Percentiles rank a stretch among this genome's conserved stretches.
These are phyloP conservation scores for Aspergillus ochraceus DNA, from an alignment of 2,329 filamentous ascomycete species.

Conservation along the genomic window DNA sequence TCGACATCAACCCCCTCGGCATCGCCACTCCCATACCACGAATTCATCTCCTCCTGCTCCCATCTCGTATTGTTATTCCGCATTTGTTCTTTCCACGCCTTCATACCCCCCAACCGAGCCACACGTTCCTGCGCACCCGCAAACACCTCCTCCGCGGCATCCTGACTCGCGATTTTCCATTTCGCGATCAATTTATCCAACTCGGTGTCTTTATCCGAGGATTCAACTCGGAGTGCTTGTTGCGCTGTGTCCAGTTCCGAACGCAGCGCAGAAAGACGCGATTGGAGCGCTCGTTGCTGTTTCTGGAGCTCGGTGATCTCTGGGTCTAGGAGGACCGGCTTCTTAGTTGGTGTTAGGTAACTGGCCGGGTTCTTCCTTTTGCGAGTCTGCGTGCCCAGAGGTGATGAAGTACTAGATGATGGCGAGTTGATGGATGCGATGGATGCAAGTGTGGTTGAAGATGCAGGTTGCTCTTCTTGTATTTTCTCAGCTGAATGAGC, in stretches of 20 bases:
- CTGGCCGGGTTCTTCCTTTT: slow-evolving; percentile 9
- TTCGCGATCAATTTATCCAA: slow-evolving; percentile 57
- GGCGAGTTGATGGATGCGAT: background rate
- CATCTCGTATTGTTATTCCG: slow-evolving; percentile 47
- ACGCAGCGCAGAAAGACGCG: slow-evolving; percentile 32
- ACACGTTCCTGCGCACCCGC: slow-evolving; percentile 60
- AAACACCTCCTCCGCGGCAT: slow-evolving; percentile 69
- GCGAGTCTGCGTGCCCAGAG: slow-evolving; percentile 2
- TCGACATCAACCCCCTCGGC: slow-evolving; percentile 34
- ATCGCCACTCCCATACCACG: slow-evolving; percentile 36
- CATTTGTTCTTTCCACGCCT: slow-evolving; percentile 54
- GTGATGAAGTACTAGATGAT: background rate
- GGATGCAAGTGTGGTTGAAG: background rate
- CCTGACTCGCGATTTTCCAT: slow-evolving; percentile 62
- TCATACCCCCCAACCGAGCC: slow-evolving; percentile 62
- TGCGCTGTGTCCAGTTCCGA: slow-evolving; percentile 50
- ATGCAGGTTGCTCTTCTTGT: background rate
- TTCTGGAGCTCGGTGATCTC: slow-evolving; percentile 36
- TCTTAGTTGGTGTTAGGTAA: slow-evolving; percentile 13
- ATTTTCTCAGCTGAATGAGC: background rate
- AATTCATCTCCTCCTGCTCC: slow-evolving; percentile 35
- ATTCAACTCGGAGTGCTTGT: slow-evolving; percentile 56
- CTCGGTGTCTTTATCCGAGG: slow-evolving; percentile 51
- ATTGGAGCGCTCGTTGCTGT: slow-evolving; percentile 34
- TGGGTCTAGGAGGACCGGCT: slow-evolving; percentile 20